phyloP scores from a whole-genome alignment of 805 yeast genomes.

The Yarrowia divulgata region DNA sequence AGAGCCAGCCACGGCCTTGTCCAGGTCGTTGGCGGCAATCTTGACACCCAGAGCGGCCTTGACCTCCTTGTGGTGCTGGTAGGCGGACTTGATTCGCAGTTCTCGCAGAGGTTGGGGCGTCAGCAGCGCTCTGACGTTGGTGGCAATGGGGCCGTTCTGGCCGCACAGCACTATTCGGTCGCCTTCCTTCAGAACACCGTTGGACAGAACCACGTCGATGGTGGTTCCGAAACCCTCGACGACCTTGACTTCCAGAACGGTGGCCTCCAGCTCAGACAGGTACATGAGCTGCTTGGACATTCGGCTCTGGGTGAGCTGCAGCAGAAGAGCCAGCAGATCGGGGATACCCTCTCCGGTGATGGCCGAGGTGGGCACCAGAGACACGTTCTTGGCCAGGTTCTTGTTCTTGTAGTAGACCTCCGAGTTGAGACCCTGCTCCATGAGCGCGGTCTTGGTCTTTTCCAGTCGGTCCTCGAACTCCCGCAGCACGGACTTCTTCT shows the following conservation, averaged over 20 bases:
- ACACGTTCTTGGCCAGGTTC: conserved; percentile 90
- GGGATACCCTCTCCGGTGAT: conserved; percentile 99
- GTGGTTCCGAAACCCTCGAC: conserved; percentile 67
- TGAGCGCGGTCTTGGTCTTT: conserved; percentile 84
- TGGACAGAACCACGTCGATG: conserved; percentile 96
- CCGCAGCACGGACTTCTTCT: conserved; percentile 81
- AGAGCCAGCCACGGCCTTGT: conserved; percentile 99
- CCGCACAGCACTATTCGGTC: conserved; percentile 97
- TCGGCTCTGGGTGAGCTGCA: conserved; percentile 96
- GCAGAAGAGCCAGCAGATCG: conserved; percentile 91
- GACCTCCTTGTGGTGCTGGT: conserved; percentile 95
- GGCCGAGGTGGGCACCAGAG: conserved; percentile 98
- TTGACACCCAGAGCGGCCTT: conserved; percentile 99
- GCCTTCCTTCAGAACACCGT: conserved; percentile 94
- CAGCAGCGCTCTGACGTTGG: conserved; percentile 91
- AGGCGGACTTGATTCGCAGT: conserved; percentile 94
- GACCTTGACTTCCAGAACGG: conserved; percentile 57
- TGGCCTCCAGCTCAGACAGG: conserved; percentile 91
- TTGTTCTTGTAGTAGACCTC: conserved; percentile 95
- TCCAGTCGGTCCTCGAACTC: conserved; percentile 90
- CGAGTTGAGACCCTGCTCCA: conserved; percentile 98
- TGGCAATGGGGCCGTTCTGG: conserved; percentile 96
- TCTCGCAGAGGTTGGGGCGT: conserved; percentile 99
- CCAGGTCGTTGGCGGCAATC: conserved; percentile 96
- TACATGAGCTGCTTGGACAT: conserved; percentile 99